These are phyloP conservation scores for Aspergillus sp. DNA, from an alignment of 2,329 filamentous ascomycete species.

Conservation along the genomic window DNA sequence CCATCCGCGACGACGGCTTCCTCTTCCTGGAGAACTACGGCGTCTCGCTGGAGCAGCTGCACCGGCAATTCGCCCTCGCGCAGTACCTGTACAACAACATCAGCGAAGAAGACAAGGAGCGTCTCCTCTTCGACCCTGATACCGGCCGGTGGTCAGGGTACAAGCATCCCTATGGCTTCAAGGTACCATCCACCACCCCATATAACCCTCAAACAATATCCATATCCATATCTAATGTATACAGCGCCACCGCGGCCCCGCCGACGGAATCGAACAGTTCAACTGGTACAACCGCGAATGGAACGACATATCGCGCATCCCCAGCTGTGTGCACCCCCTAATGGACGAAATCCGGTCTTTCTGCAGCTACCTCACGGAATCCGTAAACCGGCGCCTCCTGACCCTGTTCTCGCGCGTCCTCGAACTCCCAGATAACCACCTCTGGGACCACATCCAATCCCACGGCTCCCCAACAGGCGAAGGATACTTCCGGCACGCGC, in stretches of 20 bases:
- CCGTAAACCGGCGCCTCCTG: constrained; percentile 46
- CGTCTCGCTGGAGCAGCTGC: constrained; percentile 48
- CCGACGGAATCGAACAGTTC: constrained; percentile 56
- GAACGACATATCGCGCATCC: constrained; percentile 41
- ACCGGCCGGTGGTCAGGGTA: constrained; percentile 53
- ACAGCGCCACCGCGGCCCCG: constrained; percentile 42
- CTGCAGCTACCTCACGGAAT: constrained; percentile 49
- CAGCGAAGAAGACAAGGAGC: constrained; percentile 50
- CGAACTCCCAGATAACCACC: constrained; percentile 46
- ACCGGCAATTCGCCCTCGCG: constrained; percentile 52
- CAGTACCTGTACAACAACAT: constrained; percentile 54
- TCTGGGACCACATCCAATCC: constrained; percentile 47
- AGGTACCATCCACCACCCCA: constrained; percentile 27
- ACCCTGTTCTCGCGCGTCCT: constrained; percentile 46
- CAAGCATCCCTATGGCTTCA: constrained; percentile 50
- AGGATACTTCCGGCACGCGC: constrained; percentile 49
- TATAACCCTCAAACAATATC: no score
- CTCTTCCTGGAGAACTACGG: constrained; percentile 54
- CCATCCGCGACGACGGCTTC: constrained; percentile 47
- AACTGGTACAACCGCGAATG: constrained; percentile 54
- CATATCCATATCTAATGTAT: no score
- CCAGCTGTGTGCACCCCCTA: constrained; percentile 49
- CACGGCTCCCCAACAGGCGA: constrained; percentile 45
- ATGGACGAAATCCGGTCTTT: constrained; percentile 53
- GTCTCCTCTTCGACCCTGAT: constrained; percentile 49